Evolutionary conservation across 805 yeast genomes (phyloP), one percentile per base, ranked within the genome.

Genomic region (Cephaloascus fragrans): DNA sequence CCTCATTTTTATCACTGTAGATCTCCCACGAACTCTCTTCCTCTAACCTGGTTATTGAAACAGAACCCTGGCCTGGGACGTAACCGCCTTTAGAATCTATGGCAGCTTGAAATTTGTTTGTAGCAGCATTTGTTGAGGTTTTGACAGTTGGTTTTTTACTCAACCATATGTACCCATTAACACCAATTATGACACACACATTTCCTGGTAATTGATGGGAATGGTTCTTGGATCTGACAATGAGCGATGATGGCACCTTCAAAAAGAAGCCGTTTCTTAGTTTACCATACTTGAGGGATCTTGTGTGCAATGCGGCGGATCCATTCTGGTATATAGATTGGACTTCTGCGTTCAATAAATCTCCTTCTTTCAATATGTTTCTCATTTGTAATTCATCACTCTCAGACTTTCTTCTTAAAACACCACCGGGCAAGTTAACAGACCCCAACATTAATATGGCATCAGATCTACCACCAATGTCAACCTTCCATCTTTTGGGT

Each of bases 341-440:
- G 15, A 93, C 96, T 59, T 93, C 99, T 34, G 97, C 96, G 55
- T 93, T 93, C 43, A 93, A 67, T 44, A 94, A 67, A 58, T 93
- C 98, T 14, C 98, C 98, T 53, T 94, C 99, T 55, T 93, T 93
- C 49, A 93, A 65, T 52, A 89, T 86, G 48, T 75, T 77, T 52
- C 98, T 75, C 99, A 94, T 93, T 55, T 90, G 96, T 46, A 93
- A 69, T 62, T 93, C 98, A 64, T 93, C 99, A 46, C 83, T 79
- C 55, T 94, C 98, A 26, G 89, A 79, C 57, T 94, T 93, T 53
- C 98, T 75, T 60, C 98, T 75, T 50, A 93, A 64, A 2, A 93
- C 84, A 40, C 99, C 99, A 39, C 99, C 98, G 2, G 99, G 99
- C 45, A 93, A 69, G 57, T 93, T 93, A 17, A 93, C 96, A 1